These are phyloP conservation scores for Fraxinus paxiana DNA, from an alignment of 305 asterid genomes.

Conservation along the genomic window DNA sequence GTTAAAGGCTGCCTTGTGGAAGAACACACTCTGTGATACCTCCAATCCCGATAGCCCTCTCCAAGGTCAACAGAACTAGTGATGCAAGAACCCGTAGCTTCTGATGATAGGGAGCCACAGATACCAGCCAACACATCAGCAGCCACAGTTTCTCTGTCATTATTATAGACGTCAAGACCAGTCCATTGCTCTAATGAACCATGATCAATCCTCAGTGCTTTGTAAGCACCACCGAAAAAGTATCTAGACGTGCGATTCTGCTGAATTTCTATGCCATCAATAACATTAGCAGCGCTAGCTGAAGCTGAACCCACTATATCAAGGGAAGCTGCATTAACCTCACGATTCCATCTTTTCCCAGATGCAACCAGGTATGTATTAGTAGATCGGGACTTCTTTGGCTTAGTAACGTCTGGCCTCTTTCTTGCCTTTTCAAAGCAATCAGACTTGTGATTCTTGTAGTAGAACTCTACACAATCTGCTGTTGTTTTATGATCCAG, in stretches of 20 bases:
- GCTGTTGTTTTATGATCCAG: slow-evolving; percentile 74
- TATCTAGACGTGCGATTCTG: slow-evolving; percentile 43
- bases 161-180: slow-evolving; percentile 53
- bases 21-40: slow-evolving; percentile 47
- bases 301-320: slow-evolving; percentile 82
- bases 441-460: slow-evolving; percentile 90
- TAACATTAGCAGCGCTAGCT: slow-evolving; percentile 56
- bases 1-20: slow-evolving; percentile 53
- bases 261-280: slow-evolving; percentile 42
- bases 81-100: slow-evolving; percentile 93
- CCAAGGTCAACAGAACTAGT: slow-evolving; percentile 81
- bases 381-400: slow-evolving; percentile 54
- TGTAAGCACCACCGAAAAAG: slow-evolving; percentile 38
- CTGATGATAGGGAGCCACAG: slow-evolving; percentile 90
- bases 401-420: slow-evolving; percentile 55
- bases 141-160: slow-evolving; percentile 75
- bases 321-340: slow-evolving; percentile 73
- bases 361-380: slow-evolving; percentile 66
- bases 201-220: slow-evolving; percentile 35
- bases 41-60: slow-evolving; percentile 64
- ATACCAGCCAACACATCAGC: slow-evolving; percentile 96
- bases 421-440: slow-evolving; percentile 64
- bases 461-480: slow-evolving; percentile 91
- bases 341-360: slow-evolving; percentile 84
- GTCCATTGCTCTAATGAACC: slow-evolving; percentile 44